Evolutionary conservation across 306 rosid species (phyloP).

Genomic region (Neltuma alba): DNA sequence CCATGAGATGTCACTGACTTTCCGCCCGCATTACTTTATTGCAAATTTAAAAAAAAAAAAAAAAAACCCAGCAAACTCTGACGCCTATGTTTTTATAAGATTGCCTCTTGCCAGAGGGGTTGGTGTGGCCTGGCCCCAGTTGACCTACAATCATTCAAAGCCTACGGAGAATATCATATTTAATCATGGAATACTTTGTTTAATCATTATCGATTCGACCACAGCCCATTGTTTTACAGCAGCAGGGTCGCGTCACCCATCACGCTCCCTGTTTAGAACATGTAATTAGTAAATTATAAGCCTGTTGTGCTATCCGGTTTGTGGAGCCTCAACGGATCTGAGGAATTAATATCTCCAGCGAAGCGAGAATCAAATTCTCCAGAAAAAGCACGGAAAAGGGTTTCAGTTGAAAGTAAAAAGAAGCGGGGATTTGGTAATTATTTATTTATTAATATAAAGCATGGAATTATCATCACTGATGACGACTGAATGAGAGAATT

Average conservation of each 20-base stretch:
- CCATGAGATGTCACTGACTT: conserved; percentile 24
- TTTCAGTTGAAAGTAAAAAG: conserved; percentile 16
- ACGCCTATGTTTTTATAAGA: conserved; percentile 1
- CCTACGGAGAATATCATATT: conserved; percentile 26
- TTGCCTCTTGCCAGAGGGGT: conserved; percentile 28
- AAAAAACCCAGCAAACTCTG: not conserved
- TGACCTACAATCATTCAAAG: conserved; percentile 44
- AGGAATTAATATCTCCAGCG: not conserved
- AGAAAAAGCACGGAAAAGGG: conserved; percentile 4
- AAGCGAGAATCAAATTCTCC: not conserved
- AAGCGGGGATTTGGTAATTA: not conserved
- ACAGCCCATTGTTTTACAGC: conserved; percentile 23
- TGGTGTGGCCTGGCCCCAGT: conserved; percentile 33
- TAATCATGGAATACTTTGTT: conserved; percentile 17
- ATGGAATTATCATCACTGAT: conserved; percentile 32
- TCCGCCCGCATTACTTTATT: not conserved
- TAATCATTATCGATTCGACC: conserved; percentile 30
- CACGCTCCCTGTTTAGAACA: conserved; percentile 31
- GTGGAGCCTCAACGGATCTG: not conserved
- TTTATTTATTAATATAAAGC: not conserved
- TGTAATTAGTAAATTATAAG: not conserved
- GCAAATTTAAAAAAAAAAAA: not conserved
- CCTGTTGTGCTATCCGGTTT: not conserved
- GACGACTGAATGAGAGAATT: conserved; percentile 44
- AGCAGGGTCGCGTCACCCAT: conserved; percentile 32